A percentile compares a stretch with the other conserved stretches of the same genome.
Evolutionary conservation across 805 yeast species (phyloP).

Genomic region (Zygoascus bituminiphila): DNA sequence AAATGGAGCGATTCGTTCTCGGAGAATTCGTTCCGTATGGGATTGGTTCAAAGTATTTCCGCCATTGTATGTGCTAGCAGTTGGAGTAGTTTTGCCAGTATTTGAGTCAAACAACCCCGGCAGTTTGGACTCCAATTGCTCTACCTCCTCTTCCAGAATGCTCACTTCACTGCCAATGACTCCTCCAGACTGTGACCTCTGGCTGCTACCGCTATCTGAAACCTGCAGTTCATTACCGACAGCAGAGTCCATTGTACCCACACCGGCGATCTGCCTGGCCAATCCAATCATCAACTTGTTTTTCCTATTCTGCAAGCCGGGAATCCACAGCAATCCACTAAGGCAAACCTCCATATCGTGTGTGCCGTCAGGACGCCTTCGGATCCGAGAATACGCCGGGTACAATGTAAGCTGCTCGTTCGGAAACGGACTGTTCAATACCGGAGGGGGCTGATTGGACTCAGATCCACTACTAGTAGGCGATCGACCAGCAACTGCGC

Average conservation of each 20-base stretch:
- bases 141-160: conserved; percentile 1
- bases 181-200: neutral
- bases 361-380: conserved; percentile 9
- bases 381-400: conserved; percentile 43
- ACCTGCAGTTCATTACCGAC: neutral
- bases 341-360: conserved; percentile 47
- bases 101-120: neutral
- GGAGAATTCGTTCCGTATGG: conserved; percentile 31
- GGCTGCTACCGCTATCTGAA: neutral
- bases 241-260: conserved; percentile 2
- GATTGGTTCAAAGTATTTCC: neutral
- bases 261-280: conserved; percentile 56
- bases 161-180: neutral
- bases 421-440: conserved; percentile 20
- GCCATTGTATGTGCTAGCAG: neutral
- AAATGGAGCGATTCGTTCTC: conserved; percentile 60
- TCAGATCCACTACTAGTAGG: neutral
- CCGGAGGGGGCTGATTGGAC: neutral
- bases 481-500: conserved; percentile 2
- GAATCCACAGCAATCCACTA: conserved; percentile 62
- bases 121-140: conserved; percentile 1
- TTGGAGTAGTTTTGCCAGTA: neutral
- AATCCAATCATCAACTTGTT: conserved; percentile 60
- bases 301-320: conserved; percentile 63
- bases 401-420: conserved; percentile 56